Percentiles rank a stretch among this genome's conserved stretches.
Conservation (phyloP, 768 basidiomycete species). For the Amanita brunnescens region DNA sequence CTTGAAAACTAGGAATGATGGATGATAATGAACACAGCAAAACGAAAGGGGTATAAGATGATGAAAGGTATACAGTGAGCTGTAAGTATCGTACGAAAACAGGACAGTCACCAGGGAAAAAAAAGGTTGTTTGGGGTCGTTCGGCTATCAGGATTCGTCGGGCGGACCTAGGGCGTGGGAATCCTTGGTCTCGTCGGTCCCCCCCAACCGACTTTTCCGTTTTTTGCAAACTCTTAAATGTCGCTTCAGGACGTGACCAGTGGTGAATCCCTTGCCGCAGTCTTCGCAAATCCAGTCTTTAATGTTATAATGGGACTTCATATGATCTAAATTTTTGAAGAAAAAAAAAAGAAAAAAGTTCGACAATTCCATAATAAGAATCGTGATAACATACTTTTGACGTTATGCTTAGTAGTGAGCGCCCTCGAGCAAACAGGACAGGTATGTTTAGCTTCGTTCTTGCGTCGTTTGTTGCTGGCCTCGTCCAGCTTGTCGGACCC, state of each 20-base stretch:
- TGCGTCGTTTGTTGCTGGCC: slow-evolving; percentile 2
- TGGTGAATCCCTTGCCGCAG: slow-evolving; percentile 1
- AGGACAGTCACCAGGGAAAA: neutral
- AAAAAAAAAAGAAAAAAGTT: neutral
- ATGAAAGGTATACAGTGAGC: too few species aligned
- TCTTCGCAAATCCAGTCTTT: neutral
- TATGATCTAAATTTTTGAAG: too few species aligned
- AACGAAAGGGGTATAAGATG: too few species aligned
- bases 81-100: too few species aligned
- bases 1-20: neutral
- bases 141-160: neutral
- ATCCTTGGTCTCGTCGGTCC: neutral
- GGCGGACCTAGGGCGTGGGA: neutral
- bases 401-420: slow-evolving; percentile 4
- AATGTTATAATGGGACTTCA: slow-evolving; percentile 1
- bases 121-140: too few species aligned
- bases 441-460: neutral
- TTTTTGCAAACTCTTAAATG: neutral
- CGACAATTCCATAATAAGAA: neutral
- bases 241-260: slow-evolving; percentile 1
- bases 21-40: too few species aligned
- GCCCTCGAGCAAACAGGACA: neutral
- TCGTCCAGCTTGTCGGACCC: slow-evolving; percentile 4
- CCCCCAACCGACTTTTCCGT: neutral
- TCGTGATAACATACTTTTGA: neutral